These are phyloP conservation scores for Aspergillus nomiae DNA, from an alignment of 2,329 filamentous ascomycete species.

Conservation along the genomic window DNA sequence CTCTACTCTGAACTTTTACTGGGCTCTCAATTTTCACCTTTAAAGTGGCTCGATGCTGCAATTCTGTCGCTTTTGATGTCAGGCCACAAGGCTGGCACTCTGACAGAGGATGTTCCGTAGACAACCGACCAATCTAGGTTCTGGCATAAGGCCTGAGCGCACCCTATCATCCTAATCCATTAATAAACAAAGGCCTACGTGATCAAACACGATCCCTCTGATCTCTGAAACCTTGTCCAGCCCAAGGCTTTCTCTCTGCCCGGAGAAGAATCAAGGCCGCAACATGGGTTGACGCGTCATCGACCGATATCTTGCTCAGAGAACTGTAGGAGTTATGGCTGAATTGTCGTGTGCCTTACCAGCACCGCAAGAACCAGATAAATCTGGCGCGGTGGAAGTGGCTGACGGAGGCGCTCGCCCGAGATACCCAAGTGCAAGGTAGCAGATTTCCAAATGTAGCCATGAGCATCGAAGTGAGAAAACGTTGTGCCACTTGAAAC, in stretches of 20 bases:
- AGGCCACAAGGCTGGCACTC: not conserved
- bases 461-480: not conserved
- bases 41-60: not conserved
- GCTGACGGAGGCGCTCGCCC: not conserved
- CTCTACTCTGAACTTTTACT: no score
- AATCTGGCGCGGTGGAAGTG: not conserved
- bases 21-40: not conserved
- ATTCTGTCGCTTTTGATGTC: not conserved
- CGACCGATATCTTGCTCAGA: not conserved
- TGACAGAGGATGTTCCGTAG: not conserved
- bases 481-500: not conserved
- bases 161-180: not conserved
- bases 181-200: not conserved
- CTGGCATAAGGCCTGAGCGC: conserved; percentile 2
- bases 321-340: not conserved
- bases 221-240: not conserved
- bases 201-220: not conserved
- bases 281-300: not conserved
- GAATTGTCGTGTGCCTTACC: not conserved
- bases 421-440: not conserved
- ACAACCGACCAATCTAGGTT: conserved; percentile 3
- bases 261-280: not conserved
- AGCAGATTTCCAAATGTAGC: not conserved
- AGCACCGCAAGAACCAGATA: not conserved
- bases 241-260: not conserved